Conservation (phyloP, 208 protist genomes). For the Leishmania braziliensis region DNA sequence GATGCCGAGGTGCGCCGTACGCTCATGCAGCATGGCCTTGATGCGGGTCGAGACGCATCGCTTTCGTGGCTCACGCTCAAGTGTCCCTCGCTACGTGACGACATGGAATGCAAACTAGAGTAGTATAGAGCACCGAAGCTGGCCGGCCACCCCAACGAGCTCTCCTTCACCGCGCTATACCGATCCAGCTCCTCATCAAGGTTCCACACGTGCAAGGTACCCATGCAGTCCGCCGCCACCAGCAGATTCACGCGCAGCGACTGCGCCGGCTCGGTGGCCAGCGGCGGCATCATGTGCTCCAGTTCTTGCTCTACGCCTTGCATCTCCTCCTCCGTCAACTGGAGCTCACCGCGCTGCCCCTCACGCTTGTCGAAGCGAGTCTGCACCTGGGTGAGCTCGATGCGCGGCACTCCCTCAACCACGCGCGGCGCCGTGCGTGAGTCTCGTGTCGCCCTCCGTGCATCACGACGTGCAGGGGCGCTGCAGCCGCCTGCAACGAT, state of each 20-base stretch:
- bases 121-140: constrained; percentile 13
- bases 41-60: constrained; percentile 5
- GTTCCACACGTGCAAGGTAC: constrained; percentile 87
- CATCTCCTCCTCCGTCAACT: constrained; percentile 77
- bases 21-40: neutral
- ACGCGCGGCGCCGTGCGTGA: constrained; percentile 28
- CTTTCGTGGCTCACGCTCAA: constrained; percentile 7
- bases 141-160: constrained; percentile 15
- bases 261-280: constrained; percentile 64
- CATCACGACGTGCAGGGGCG: constrained; percentile 34
- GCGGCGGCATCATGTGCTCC: constrained; percentile 63
- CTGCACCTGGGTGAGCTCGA: constrained; percentile 49
- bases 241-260: constrained; percentile 78
- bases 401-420: constrained; percentile 36
- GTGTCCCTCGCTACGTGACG: constrained; percentile 18
- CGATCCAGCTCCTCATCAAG: constrained; percentile 79
- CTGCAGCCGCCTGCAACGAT: constrained; percentile 59
- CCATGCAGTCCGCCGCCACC: constrained; percentile 75
- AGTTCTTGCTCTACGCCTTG: constrained; percentile 76
- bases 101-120: constrained; percentile 9
- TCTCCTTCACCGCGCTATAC: neutral
- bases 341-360: constrained; percentile 61
- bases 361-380: constrained; percentile 82
- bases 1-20: neutral
- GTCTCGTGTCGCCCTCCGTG: constrained; percentile 11